Evolutionary conservation across 2,329 filamentous ascomycete genomes (phyloP), one percentile per base, ranked within the genome.

Genomic region (Aspergillus quadricinctus): DNA sequence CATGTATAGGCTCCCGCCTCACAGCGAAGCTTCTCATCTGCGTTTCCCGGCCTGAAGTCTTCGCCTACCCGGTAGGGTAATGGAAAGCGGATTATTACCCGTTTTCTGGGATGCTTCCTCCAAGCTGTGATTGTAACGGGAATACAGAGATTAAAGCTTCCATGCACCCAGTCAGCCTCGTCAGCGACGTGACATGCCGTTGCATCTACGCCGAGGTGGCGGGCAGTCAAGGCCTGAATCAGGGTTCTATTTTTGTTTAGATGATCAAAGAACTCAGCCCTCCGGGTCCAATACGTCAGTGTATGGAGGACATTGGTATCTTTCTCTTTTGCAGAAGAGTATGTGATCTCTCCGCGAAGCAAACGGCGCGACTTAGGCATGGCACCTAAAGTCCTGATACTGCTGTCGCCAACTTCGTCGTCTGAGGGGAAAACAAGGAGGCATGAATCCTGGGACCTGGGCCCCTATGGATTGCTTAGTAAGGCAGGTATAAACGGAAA

Each of bases 1-100:
- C 61, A 68, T 23, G 61, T 57, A 57, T 66, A 69, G 14, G 66
- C 61, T 6, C 54, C 64, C 8, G 62, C 66, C 53, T 69, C 66
- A 56, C 61, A 67, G 31, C 54, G 56, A 35, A 67, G 37, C 51
- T 68, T 69, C 53, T 68, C 66, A 49, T 67, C 64, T 6, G 53
- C 54, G 50, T 66, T 68, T 27, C 61, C 63, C n/a, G 66, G 60
- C 19, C 57, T 48, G 43, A 57, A 60, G 2, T 43, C 53, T 10
- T 68, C 62, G 5, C 62, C 65, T 4, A 64, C 53, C 14, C 58
- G 60, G 40, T 67, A 65, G 9, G 61, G 64, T 3, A 67, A 54
- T 10, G 61, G 62, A 41, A 66, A 60, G 1, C 63, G 61, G 27
- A 66, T 54, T 7, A 65, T 14, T 4, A 64, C 57, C 6, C 55